Evolutionary conservation across 2,329 filamentous ascomycete genomes (phyloP), one percentile per base, ranked within the genome.

Genomic region (Aspergillus tamarii): DNA sequence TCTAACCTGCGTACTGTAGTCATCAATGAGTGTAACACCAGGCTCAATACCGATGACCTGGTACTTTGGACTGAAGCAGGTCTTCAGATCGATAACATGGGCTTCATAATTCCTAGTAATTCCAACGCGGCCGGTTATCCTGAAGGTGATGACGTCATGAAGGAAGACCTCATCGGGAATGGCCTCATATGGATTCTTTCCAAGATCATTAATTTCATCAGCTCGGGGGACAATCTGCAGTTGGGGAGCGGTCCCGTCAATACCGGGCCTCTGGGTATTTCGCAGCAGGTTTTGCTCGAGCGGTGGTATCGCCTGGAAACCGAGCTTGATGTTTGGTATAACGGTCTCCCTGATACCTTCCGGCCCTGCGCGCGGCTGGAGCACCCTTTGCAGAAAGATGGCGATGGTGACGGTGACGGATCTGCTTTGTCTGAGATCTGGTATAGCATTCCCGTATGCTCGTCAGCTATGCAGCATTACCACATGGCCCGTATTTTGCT

Each of bases 361-460:
- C 82, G 82, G 56, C 83, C 87, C 5, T 86, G 83, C 60, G 85
- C 84, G 10, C 79, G 82, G 50, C 77, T 85, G 26, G 79, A 82
- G 19, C 78, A 26, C 63, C 70, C 23, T 34, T 71, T 1, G 64
- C 70, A 28, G 66, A 64, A 30, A 50, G 67, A 64, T 67, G 52
- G 76, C n/a, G 70, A 73, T 50, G 63, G 72, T 26, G 72, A 77
- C 61, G 78, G 80, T 9, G 45, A 26, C 34, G 67, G 64, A 55
- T 74, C 68, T 52, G 79, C 79, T 62, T 85, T 84, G 73, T 81
- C 76, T 0, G 85, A 89, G 70, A 82, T 88, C 14, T 90, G 88
- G 87, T 89, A 88, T 73, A 87, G 85, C 63, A 82, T 89, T 0
- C 85, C 88, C 0, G 87, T 90, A 81, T 90, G 87, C 74, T 87